Conservation (phyloP, 2,329 filamentous ascomycete genomes). For the Ascochyta clinopodiicola region DNA sequence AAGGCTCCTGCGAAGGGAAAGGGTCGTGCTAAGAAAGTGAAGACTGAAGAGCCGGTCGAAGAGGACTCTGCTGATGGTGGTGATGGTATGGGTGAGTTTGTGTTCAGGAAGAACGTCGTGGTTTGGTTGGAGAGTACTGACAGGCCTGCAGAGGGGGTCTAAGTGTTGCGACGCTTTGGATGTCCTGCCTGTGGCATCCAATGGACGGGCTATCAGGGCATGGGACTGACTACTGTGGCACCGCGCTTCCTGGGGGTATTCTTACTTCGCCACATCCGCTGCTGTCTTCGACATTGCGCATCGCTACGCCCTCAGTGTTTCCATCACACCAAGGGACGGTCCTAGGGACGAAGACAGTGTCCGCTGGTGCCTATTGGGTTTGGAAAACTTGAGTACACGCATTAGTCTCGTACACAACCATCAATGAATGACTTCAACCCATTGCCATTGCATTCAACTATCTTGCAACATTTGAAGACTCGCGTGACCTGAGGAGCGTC, state of each 20-base stretch:
- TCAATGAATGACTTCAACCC: background rate
- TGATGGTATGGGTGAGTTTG: slow-evolving; percentile 28
- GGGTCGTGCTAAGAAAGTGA: slow-evolving; percentile 26
- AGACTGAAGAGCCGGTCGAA: slow-evolving; percentile 23
- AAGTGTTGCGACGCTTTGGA: background rate
- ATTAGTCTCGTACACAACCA: background rate
- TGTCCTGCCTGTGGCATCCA: background rate
- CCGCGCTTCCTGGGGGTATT: background rate
- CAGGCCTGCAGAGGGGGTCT: slow-evolving; percentile 4
- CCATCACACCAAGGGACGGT: background rate
- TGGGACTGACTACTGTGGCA: background rate
- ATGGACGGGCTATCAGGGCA: background rate
- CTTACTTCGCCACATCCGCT: background rate
- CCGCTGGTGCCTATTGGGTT: background rate
- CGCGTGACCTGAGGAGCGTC: too few relatives aligned
- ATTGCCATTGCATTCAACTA: background rate
- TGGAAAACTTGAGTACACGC: background rate
- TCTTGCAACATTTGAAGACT: background rate
- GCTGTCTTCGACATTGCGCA: background rate
- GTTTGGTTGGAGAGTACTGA: slow-evolving; percentile 22
- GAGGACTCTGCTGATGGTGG: slow-evolving; percentile 23
- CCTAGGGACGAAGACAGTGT: background rate
- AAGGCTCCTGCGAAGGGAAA: slow-evolving; percentile 25
- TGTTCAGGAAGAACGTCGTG: slow-evolving; percentile 8
- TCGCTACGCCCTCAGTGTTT: background rate